Conservation (phyloP, 2,329 filamentous ascomycete genomes). For the Hypomyces perniciosus region DNA sequence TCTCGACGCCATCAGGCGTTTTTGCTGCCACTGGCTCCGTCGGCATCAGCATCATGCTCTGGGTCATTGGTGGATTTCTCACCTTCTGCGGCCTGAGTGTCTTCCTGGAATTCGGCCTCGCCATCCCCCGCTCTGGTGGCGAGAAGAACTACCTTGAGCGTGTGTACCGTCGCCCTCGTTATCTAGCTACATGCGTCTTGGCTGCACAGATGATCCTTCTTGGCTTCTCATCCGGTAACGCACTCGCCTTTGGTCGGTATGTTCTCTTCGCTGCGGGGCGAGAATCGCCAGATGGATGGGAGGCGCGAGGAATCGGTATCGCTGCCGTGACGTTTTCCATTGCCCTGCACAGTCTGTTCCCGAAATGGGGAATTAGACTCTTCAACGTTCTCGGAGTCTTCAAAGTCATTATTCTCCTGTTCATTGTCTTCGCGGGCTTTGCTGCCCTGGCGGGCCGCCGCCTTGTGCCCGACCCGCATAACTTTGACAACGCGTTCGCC, state of each 20-base stretch:
- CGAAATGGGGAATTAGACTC: constrained; percentile 53
- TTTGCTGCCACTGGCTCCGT: constrained; percentile 48
- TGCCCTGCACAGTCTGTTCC: constrained; percentile 44
- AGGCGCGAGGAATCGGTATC: constrained; percentile 50
- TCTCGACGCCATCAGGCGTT: constrained; percentile 49
- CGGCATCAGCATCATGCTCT: constrained; percentile 28
- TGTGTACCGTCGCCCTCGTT: constrained; percentile 53
- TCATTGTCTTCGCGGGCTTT: constrained; percentile 57
- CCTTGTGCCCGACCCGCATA: constrained; percentile 44
- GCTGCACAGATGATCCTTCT: constrained; percentile 57
- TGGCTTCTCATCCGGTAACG: constrained; percentile 54
- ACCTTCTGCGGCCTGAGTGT: constrained; percentile 55
- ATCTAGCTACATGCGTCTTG: constrained; percentile 53
- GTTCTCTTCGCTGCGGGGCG: constrained; percentile 48
- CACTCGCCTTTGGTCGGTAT: constrained; percentile 53
- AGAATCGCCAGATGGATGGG: constrained; percentile 46
- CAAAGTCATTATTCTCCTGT: constrained; percentile 53
- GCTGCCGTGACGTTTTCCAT: constrained; percentile 50
- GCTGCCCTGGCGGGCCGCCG: constrained; percentile 48
- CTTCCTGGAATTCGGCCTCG: constrained; percentile 58
- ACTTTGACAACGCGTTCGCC: constrained; percentile 51
- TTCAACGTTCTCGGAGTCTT: constrained; percentile 55
- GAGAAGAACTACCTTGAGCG: constrained; percentile 63
- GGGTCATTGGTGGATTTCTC: constrained; percentile 40
- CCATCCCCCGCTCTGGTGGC: constrained; percentile 56